Evolutionary conservation across 75 land plant genomes (phyloP), one percentile per base, ranked within the genome.

Genomic region (Picea sitchensis): DNA sequence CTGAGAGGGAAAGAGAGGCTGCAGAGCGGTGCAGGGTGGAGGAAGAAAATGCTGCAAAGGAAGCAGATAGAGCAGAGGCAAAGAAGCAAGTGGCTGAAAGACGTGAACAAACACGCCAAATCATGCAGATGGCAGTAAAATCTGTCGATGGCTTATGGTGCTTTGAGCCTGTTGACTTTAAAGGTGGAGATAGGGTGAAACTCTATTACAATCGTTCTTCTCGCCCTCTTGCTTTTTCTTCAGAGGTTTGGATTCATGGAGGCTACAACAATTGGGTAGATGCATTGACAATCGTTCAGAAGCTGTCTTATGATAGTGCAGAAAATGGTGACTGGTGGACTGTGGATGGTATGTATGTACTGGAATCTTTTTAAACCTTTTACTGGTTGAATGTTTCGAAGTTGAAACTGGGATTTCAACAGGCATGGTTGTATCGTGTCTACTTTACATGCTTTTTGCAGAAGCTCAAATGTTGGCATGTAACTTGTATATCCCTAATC

Each of bases 211-310:
- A 95, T 82, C 85, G 85, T 51, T 76, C 61, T 36, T 85, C 87
- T 13, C 81, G 98, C 59, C 92, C 92, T 12, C 91, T 95, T 79
- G 81, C 80, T 59, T 81, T 81, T 77, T 76, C 86, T 51, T 58
- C 64, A 14, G 92, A 93, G 65, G 60, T 95, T 14, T 95, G 98
- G 98, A 86, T 95, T 67, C 98, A 95, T 87, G 98, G 96, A 17
- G 98, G 98, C 3, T 79, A 90, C 63, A 93, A 93, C 74, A 87
- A 85, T 80, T 95, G 98, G 98, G 74, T 69, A 36, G 91, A 93
- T 77, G 91, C 91, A 31, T 78, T 93, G n/a, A 84, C 96, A 5
- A 85, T 93, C 41, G 83, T 84, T 71, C 85, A 73, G 64, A 88
- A 78, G 80, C 91, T 95, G 54, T 59, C 77, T 30, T 82, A 26